A percentile compares a stretch with the other conserved stretches of the same genome.
phyloP scores from a whole-genome alignment of 495 filamentous ascomycete genomes.

The Neurospora sp. region DNA sequence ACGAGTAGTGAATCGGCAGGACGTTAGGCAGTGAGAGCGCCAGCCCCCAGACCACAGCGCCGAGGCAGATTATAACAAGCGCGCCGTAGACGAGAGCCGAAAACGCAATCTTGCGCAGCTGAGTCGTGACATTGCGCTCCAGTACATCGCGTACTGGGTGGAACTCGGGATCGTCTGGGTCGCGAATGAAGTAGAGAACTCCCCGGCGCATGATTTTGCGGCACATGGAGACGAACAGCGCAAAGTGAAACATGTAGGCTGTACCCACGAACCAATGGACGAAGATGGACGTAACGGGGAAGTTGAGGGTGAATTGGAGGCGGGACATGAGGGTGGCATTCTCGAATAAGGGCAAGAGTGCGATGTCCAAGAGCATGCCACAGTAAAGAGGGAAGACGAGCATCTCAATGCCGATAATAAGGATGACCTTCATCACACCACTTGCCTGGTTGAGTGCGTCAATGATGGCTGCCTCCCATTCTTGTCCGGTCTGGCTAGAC shows the following conservation, averaged over 20 bases:
- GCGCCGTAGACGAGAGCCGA: constrained; percentile 93
- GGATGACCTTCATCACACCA: constrained; percentile 92
- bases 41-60: constrained; percentile 92
- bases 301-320: constrained; percentile 60
- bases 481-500: constrained; percentile 52
- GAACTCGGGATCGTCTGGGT: constrained; percentile 97
- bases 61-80: constrained; percentile 84
- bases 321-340: constrained; percentile 64
- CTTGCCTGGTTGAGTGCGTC: constrained; percentile 85
- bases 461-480: constrained; percentile 67
- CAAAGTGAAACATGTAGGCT: constrained; percentile 99
- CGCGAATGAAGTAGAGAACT: constrained; percentile 95
- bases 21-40: constrained; percentile 52
- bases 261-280: constrained; percentile 99
- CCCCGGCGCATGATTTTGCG: constrained; percentile 91
- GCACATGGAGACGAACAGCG: constrained; percentile 97
- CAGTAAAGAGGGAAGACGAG: constrained; percentile 94
- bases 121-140: constrained; percentile 83
- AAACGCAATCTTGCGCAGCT: constrained; percentile 92
- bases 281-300: constrained; percentile 80
- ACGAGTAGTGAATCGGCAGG: constrained; percentile 86
- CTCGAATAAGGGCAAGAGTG: constrained; percentile 80
- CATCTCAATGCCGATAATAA: constrained; percentile 99
- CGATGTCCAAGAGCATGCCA: constrained; percentile 79
- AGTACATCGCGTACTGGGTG: constrained; percentile 96